Conservation (phyloP, 2,329 filamentous ascomycete genomes). For the Talaromyces sp. region DNA sequence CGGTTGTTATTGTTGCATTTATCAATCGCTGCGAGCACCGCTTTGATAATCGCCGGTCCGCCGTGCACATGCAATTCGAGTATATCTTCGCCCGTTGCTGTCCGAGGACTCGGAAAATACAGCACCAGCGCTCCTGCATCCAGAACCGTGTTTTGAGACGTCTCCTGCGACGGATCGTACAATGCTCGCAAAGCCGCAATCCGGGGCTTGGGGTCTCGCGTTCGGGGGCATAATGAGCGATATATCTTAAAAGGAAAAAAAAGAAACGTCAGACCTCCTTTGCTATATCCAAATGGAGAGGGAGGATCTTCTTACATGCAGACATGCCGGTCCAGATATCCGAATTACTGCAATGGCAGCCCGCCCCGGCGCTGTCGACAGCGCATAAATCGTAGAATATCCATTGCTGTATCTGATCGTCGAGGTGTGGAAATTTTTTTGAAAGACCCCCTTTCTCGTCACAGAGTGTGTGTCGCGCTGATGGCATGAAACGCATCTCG, state of each 20-base stretch:
- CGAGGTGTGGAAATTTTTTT: neutral
- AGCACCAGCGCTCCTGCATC: slow-evolving; percentile 78
- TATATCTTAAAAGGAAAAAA: slow-evolving; percentile 51
- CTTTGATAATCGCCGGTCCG: slow-evolving; percentile 80
- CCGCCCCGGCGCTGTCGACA: slow-evolving; percentile 79
- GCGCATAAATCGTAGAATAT: slow-evolving; percentile 74
- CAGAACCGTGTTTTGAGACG: slow-evolving; percentile 45
- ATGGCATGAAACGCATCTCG: neutral
- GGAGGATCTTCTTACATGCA: slow-evolving; percentile 51
- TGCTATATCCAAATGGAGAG: neutral
- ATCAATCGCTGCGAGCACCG: slow-evolving; percentile 74
- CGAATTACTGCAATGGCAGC: slow-evolving; percentile 89
- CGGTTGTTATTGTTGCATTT: slow-evolving; percentile 18
- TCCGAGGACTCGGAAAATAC: slow-evolving; percentile 74
- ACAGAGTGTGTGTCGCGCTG: neutral
- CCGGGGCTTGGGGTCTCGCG: slow-evolving; percentile 53
- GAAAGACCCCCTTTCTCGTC: neutral
- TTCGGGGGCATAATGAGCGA: slow-evolving; percentile 55
- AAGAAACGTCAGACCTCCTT: neutral
- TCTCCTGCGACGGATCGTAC: slow-evolving; percentile 51
- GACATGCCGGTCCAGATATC: slow-evolving; percentile 73
- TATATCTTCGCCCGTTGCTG: slow-evolving; percentile 87
- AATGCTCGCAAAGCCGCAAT: slow-evolving; percentile 71
- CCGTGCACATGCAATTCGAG: slow-evolving; percentile 95
- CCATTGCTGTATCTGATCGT: slow-evolving; percentile 14